A percentile compares a stretch with the other conserved stretches of the same genome.
Evolutionary conservation across 768 basidiomycete genomes (phyloP).

Genomic region (Boletellus ananiceps): DNA sequence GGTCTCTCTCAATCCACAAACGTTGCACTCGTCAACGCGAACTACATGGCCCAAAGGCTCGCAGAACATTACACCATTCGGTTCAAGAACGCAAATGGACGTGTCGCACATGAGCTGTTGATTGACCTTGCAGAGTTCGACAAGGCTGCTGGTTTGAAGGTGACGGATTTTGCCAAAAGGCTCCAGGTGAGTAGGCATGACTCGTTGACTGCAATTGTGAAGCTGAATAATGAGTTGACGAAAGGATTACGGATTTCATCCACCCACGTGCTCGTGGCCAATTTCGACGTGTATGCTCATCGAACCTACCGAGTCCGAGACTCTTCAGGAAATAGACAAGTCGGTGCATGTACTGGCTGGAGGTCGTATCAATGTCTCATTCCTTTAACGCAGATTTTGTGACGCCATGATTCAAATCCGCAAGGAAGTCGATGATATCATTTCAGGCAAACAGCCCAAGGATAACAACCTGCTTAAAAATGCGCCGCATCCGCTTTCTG

Average conservation of each 20-base stretch:
- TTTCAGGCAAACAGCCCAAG: conserved; percentile 80
- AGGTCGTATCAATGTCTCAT: not conserved
- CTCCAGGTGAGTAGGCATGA: conserved; percentile 58
- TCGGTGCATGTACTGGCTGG: conserved; percentile 25
- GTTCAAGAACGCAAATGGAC: conserved; percentile 85
- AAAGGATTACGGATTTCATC: conserved; percentile 90
- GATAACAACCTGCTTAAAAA: conserved; percentile 92
- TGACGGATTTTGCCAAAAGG: conserved; percentile 94
- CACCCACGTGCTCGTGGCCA: conserved; percentile 98
- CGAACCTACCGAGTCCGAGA: conserved; percentile 96
- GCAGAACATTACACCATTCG: conserved; percentile 79
- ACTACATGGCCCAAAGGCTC: conserved; percentile 93
- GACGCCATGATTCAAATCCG: conserved; percentile 98
- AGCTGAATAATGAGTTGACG: not conserved
- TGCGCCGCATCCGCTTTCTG: conserved; percentile 85
- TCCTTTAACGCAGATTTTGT: conserved; percentile 63
- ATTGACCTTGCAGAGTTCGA: conserved; percentile 97
- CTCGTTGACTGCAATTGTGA: not conserved
- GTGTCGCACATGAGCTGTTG: conserved; percentile 93
- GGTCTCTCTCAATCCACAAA: conserved; percentile 85
- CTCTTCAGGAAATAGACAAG: conserved; percentile 89
- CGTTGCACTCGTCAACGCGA: conserved; percentile 88
- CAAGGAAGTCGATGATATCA: conserved; percentile 83
- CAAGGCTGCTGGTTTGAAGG: conserved; percentile 83
- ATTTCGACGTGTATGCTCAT: conserved; percentile 96